Evolutionary conservation across 371 early-diverging fungal genomes (phyloP).

Genomic region (Apophysomyces trapeziformis): DNA sequence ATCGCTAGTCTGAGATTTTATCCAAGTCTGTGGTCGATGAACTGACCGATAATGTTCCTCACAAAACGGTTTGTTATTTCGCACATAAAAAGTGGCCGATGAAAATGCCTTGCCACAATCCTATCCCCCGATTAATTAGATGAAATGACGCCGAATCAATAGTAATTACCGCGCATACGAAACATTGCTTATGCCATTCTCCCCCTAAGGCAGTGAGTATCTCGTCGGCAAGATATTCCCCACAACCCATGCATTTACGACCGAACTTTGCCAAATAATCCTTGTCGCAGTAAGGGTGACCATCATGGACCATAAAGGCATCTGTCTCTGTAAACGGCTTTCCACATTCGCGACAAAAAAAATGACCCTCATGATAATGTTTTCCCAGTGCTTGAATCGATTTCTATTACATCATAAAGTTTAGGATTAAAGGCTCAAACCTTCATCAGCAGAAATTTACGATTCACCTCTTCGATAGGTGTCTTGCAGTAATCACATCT

Average conservation of each 20-base stretch:
- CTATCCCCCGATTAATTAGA: constrained; percentile 22
- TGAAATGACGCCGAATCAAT: constrained; percentile 1
- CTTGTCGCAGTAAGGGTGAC: constrained; percentile 76
- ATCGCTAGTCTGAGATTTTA: too few species aligned
- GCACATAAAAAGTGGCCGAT: constrained; percentile 50
- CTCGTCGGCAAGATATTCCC: constrained; percentile 61
- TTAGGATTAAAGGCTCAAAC: background rate
- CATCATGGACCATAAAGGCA: constrained; percentile 70
- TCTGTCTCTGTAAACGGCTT: constrained; percentile 60
- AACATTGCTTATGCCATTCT: constrained; percentile 76
- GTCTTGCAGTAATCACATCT: constrained; percentile 69
- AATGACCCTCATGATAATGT: constrained; percentile 74
- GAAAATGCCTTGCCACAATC: constrained; percentile 61
- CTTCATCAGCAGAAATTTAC: background rate
- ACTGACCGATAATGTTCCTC: constrained; percentile 42
- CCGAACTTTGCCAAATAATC: constrained; percentile 72
- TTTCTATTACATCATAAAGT: constrained; percentile 25
- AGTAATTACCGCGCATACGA: constrained; percentile 66
- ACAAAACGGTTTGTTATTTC: constrained; percentile 65
- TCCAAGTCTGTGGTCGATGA: background rate
- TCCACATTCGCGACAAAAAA: constrained; percentile 81
- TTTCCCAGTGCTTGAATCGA: constrained; percentile 70
- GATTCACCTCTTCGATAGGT: constrained; percentile 67
- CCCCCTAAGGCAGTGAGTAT: constrained; percentile 63
- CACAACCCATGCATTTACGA: constrained; percentile 64